phyloP scores from a whole-genome alignment of 2,329 filamentous ascomycete genomes.

The Paecilomyces sp. region DNA sequence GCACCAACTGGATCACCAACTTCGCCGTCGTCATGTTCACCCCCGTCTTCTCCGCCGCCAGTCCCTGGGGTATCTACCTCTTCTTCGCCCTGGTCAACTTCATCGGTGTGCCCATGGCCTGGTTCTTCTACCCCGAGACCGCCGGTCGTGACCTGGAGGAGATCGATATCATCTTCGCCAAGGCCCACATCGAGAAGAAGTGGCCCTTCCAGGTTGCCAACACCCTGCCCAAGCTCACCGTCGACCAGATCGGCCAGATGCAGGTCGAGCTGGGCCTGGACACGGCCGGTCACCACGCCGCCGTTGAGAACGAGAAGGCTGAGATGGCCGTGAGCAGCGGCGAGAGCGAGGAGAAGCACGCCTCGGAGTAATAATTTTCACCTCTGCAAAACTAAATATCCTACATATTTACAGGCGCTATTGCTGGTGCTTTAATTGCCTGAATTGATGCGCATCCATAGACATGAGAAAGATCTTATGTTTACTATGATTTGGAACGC shows the following conservation, averaged over 20 bases:
- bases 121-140: conserved; percentile 26
- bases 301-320: conserved; percentile 8
- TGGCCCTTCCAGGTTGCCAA: conserved; percentile 13
- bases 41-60: conserved; percentile 19
- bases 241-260: conserved; percentile 4
- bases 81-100: conserved; percentile 21
- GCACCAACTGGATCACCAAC: conserved; percentile 46
- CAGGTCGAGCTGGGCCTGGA: neutral
- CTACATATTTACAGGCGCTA: too few species aligned
- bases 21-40: conserved; percentile 34
- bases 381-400: too few species aligned
- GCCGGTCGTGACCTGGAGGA: conserved; percentile 21
- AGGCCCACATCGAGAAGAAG: conserved; percentile 9
- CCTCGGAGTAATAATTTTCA: too few species aligned
- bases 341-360: conserved; percentile 7
- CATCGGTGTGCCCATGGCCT: conserved; percentile 17
- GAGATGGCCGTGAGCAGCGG: conserved; percentile 13
- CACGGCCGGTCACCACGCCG: too few species aligned
- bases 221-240: conserved; percentile 11
- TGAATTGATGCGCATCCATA: too few species aligned
- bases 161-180: conserved; percentile 23
- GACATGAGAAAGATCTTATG: too few species aligned
- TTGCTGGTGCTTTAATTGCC: too few species aligned
- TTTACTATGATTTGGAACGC: too few species aligned
- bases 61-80: conserved; percentile 24